Evolutionary conservation across 2,329 filamentous ascomycete genomes (phyloP).

Genomic region (Ophiocordyceps camponoti-saundersi): DNA sequence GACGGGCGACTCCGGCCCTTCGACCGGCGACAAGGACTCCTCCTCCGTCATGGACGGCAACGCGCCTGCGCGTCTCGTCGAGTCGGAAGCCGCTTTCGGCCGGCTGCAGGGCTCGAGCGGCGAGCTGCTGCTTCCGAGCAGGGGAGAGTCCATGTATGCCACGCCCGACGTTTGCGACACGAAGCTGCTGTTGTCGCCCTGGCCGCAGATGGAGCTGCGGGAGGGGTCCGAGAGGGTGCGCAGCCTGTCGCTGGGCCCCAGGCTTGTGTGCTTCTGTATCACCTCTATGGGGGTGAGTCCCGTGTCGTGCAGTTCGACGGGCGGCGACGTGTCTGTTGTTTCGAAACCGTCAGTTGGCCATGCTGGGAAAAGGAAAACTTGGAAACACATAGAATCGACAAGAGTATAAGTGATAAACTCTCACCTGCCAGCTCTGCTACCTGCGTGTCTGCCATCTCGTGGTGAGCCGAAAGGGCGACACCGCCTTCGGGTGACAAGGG

Average conservation of each 20-base stretch:
- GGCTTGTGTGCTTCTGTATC: slow-evolving; percentile 16
- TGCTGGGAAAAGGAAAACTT: not conserved
- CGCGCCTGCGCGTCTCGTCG: not conserved
- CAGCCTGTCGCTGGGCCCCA: slow-evolving; percentile 4
- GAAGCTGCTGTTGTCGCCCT: slow-evolving; percentile 9
- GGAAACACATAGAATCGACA: too few species aligned
- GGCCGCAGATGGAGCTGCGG: slow-evolving; percentile 7
- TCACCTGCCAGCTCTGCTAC: slow-evolving; percentile 31
- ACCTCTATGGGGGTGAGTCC: slow-evolving; percentile 21
- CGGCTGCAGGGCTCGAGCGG: not conserved
- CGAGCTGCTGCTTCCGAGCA: not conserved
- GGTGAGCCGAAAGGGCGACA: slow-evolving; percentile 1
- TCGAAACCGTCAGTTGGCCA: slow-evolving; percentile 1
- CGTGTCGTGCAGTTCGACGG: slow-evolving; percentile 27
- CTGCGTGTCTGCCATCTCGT: slow-evolving; percentile 25
- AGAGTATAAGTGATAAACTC: slow-evolving; percentile 11
- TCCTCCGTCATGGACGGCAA: not conserved
- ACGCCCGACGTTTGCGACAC: slow-evolving; percentile 11
- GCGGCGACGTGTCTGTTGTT: slow-evolving; percentile 23
- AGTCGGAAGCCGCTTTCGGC: not conserved
- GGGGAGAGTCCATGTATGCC: slow-evolving; percentile 4
- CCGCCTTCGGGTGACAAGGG: slow-evolving; percentile 1
- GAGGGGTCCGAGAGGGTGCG: slow-evolving; percentile 5
- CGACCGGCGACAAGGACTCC: slow-evolving; percentile 12
- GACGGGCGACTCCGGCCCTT: slow-evolving; percentile 5